A percentile compares a stretch with the other conserved stretches of the same genome.
Conservation (phyloP, 805 yeast species). For the Candida maris region DNA sequence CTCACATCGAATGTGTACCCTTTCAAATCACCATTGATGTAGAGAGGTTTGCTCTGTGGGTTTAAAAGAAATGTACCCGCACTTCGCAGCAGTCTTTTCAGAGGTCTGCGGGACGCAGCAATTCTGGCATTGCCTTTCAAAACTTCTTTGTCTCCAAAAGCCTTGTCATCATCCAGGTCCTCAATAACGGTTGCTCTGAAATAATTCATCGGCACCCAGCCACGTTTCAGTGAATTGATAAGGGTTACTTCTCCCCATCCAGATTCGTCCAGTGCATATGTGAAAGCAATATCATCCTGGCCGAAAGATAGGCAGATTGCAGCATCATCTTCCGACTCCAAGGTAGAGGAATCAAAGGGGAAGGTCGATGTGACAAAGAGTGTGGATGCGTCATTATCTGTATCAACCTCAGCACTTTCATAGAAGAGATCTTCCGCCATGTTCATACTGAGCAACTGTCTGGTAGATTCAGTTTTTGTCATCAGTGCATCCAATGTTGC, state of each 20-base stretch:
- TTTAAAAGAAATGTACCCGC: constrained; percentile 64
- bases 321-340: constrained; percentile 63
- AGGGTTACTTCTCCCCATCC: constrained; percentile 89
- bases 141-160: constrained; percentile 5
- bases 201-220: constrained; percentile 87
- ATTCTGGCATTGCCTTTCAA: constrained; percentile 21
- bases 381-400: constrained; percentile 33
- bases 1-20: constrained; percentile 53
- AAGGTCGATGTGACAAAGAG: constrained; percentile 35
- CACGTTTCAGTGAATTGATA: constrained; percentile 57
- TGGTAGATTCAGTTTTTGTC: constrained; percentile 15
- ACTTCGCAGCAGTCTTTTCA: constrained; percentile 53
- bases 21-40: constrained; percentile 31
- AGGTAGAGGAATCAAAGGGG: constrained; percentile 37
- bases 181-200: constrained; percentile 42
- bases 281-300: constrained; percentile 68
- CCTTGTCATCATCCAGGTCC: constrained; percentile 13
- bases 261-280: constrained; percentile 72
- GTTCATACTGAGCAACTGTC: constrained; percentile 12
- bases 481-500: constrained; percentile 7
- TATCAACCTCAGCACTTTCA: constrained; percentile 16
- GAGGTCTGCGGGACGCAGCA: constrained; percentile 46
- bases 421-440: constrained; percentile 7
- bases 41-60: constrained; percentile 50
- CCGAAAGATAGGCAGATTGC: constrained; percentile 72